These are phyloP conservation scores for Citrus reticulata DNA, from an alignment of 345 rosid genomes.

Conservation along the genomic window DNA sequence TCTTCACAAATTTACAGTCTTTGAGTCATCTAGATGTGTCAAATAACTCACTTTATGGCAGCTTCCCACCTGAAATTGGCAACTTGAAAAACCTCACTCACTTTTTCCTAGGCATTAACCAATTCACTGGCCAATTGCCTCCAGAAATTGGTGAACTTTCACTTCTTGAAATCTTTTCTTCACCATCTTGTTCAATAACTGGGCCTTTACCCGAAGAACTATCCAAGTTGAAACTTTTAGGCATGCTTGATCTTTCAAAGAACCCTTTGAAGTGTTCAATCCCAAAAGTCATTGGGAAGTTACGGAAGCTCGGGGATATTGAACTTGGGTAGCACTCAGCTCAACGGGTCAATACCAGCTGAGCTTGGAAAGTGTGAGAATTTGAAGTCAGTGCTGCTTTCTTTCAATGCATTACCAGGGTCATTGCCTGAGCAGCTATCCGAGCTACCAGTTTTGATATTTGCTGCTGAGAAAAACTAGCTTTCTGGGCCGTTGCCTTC, in stretches of 20 bases:
- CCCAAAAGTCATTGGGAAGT: conserved; percentile 53
- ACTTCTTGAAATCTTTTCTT: no score
- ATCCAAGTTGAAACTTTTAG: no score
- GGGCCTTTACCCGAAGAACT: no score
- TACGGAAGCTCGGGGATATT: conserved; percentile 46
- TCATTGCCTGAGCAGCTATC: conserved; percentile 62
- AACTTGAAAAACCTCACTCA: conserved; percentile 44
- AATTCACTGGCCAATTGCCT: conserved; percentile 62
- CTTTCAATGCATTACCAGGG: conserved; percentile 72
- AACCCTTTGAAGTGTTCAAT: conserved; percentile 51
- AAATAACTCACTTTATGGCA: conserved; percentile 63
- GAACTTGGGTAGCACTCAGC: conserved; percentile 51
- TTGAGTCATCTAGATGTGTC: conserved; percentile 65
- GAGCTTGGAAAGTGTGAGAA: conserved; percentile 46
- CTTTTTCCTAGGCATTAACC: conserved; percentile 63
- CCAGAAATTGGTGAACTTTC: conserved; percentile 44
- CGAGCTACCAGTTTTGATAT: conserved; percentile 50
- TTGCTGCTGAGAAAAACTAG: conserved; percentile 70
- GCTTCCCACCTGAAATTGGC: conserved; percentile 58
- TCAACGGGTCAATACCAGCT: conserved; percentile 71
- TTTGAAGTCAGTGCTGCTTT: conserved; percentile 59
- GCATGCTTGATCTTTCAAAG: no score
- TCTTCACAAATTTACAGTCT: conserved; percentile 38
- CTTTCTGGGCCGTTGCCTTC: conserved; percentile 19
- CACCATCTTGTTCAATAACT: no score